Base-by-base conservation (phyloP, 2,329 filamentous ascomycete genomes). In the Tolypocladium sp. region DNA sequence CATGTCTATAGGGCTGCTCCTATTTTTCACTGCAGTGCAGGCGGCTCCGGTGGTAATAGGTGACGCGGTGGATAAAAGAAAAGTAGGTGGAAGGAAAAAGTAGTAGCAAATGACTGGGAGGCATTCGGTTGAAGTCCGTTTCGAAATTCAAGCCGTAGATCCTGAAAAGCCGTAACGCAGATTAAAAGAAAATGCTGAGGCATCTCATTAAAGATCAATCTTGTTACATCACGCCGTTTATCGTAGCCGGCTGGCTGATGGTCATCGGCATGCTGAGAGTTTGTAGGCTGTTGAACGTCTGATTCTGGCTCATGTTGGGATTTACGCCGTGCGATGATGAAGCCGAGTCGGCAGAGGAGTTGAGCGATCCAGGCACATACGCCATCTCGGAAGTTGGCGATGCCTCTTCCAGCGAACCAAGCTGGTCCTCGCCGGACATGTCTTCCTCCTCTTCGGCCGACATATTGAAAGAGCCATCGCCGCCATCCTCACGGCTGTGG, bases 361-460 rank as follows among this genome's bases (percentile, higher is more conserved):
- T 80, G 15, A 87, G 73, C 1, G 82, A 82, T 6, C 75, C 70
- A 7, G 80, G 72, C 52, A 82, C 72, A 70, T 89, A 90, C 58
- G 84, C 84, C 64, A 81, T 78, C 64, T 89, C 86, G 0, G 88
- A 90, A 55, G 82, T 85, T 20, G 90, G 89, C 15, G 89, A 92
- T 22, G 88, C 86, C 63, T 92, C 89, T 63, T 91, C 90, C 35
- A 92, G 82, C 44, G 90, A 88, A 57, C 89, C 88, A 58, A 93
- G 85, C 37, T 92, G 89, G 65, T 94, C 90, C 64, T 95, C 91
- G 61, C 93, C 91, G 41, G 85, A 87, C 66, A 81, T 87, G 58
- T 94, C 90, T 69, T 96, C 91, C 65, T 93, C 85, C 53, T 95
- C 91, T 66, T 96, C 92, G 59, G 93, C 92, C 44, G 89, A 88